phyloP scores from a whole-genome alignment of 2,329 filamentous ascomycete genomes.

The Calonectria honghensis region DNA sequence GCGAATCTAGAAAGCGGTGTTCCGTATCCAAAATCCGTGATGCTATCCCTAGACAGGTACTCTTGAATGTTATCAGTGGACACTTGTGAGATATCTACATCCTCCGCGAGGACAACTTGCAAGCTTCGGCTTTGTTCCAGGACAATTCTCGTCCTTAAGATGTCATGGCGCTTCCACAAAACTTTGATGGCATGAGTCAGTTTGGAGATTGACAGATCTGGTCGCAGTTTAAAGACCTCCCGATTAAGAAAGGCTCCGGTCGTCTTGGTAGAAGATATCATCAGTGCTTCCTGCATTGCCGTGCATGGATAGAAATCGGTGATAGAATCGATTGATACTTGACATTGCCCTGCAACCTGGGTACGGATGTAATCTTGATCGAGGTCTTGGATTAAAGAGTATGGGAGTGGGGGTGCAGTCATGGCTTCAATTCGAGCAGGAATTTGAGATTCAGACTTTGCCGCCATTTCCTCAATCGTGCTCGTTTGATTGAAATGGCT shows the following conservation, averaged over 20 bases:
- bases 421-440: too few species aligned
- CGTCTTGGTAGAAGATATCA: slow-evolving; percentile 8
- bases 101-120: background rate
- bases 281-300: background rate
- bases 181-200: background rate
- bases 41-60: background rate
- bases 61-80: background rate
- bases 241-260: background rate
- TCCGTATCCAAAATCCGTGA: background rate
- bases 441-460: too few species aligned
- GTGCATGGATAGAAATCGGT: background rate
- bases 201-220: background rate
- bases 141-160: background rate
- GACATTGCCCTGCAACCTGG: background rate
- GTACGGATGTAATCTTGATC: background rate
- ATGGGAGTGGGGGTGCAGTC: background rate
- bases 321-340: background rate
- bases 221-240: background rate
- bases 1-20: background rate
- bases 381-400: background rate
- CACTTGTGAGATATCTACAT: background rate
- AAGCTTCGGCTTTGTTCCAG: background rate
- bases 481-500: background rate
- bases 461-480: background rate
- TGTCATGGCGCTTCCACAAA: background rate